A percentile compares a stretch with the other conserved stretches of the same genome.
Conservation (phyloP, 352 stramenopile species). For the Pythium aristosporum region DNA sequence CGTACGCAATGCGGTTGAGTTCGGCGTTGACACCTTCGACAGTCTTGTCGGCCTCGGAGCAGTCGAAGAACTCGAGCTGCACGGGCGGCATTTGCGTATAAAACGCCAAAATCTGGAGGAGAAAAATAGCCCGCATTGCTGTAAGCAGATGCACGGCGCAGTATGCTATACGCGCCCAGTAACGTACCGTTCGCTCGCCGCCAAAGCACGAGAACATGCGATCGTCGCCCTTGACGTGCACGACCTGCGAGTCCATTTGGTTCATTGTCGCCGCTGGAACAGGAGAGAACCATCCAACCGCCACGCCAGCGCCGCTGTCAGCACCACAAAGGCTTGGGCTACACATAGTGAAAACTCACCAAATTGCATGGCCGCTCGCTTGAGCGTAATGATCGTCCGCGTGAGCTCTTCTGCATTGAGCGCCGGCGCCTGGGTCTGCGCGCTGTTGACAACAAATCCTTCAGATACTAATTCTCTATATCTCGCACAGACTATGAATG, state of each 20-base stretch:
- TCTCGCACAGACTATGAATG: background rate
- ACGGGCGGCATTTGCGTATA: constrained; percentile 79
- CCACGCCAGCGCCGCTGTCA: constrained; percentile 1
- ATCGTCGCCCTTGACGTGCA: constrained; percentile 80
- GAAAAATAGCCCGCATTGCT: background rate
- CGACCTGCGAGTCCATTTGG: constrained; percentile 78
- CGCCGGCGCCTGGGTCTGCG: constrained; percentile 62
- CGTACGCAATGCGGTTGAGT: constrained; percentile 67
- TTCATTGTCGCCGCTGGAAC: constrained; percentile 71
- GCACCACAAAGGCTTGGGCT: background rate
- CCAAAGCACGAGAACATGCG: constrained; percentile 88
- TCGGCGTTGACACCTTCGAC: constrained; percentile 74
- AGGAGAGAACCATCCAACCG: background rate
- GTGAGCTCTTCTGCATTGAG: constrained; percentile 79
- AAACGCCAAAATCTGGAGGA: constrained; percentile 81
- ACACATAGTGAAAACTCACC: constrained; percentile 32
- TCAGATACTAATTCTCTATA: background rate
- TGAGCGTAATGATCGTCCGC: constrained; percentile 76
- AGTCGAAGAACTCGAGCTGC: constrained; percentile 80
- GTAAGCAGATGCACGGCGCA: background rate
- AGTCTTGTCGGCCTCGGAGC: constrained; percentile 71
- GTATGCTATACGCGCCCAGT: background rate
- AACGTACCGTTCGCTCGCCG: constrained; percentile 60
- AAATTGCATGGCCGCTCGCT: constrained; percentile 78
- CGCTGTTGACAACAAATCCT: constrained; percentile 27